A percentile compares a stretch with the other conserved stretches of the same genome.
phyloP scores from a whole-genome alignment of 805 yeast species.

The Ogataea ganodermae region DNA sequence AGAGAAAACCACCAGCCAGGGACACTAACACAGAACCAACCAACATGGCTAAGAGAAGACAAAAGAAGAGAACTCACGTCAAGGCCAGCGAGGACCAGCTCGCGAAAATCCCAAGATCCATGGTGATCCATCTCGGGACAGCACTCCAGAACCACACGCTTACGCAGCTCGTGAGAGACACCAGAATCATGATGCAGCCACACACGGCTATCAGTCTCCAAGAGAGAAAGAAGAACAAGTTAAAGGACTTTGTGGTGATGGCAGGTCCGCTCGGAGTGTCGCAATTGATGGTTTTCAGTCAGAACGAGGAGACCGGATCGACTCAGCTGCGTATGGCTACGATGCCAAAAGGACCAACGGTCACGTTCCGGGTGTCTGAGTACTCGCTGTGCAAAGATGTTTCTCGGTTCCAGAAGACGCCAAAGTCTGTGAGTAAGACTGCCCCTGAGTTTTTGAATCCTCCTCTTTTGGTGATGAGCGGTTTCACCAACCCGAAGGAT shows the following conservation, averaged over 20 bases:
- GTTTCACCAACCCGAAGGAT: constrained; percentile 71
- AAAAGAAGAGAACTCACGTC: constrained; percentile 86
- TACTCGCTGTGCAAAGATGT: constrained; percentile 87
- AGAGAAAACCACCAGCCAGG: background rate
- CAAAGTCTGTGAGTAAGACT: constrained; percentile 74
- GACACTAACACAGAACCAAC: background rate
- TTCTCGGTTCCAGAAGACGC: constrained; percentile 64
- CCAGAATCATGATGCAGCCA: constrained; percentile 91
- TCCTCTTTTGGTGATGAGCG: constrained; percentile 89
- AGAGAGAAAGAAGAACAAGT: constrained; percentile 83
- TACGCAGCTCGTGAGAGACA: constrained; percentile 81
- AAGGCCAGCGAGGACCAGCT: constrained; percentile 62
- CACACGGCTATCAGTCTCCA: constrained; percentile 88
- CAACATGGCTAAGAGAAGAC: constrained; percentile 40
- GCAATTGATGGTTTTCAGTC: constrained; percentile 85
- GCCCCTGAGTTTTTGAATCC: constrained; percentile 68
- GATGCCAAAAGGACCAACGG: constrained; percentile 93
- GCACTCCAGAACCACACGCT: constrained; percentile 78
- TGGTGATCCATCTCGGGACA: constrained; percentile 86
- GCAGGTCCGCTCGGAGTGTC: constrained; percentile 95
- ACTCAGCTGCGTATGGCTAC: constrained; percentile 81
- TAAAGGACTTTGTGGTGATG: constrained; percentile 96
- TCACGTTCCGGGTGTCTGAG: constrained; percentile 73
- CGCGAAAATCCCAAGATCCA: constrained; percentile 82
- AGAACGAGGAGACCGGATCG: constrained; percentile 72